phyloP scores from a whole-genome alignment of 2,329 filamentous ascomycete genomes.

The Sporothrix humicola region DNA sequence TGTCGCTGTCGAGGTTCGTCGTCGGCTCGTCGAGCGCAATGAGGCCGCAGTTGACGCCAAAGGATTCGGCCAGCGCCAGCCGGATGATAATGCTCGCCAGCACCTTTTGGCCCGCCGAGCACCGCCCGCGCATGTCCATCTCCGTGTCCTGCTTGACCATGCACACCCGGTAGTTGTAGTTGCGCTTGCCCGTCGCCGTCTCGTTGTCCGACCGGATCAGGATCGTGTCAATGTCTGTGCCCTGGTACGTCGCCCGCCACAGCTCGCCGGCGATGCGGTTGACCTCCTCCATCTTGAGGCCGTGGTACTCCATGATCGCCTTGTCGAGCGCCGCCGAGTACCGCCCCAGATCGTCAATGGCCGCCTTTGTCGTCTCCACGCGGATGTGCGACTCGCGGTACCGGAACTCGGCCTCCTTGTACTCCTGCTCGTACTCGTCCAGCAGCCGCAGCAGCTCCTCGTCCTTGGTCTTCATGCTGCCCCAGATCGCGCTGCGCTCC shows the following conservation, averaged over 20 bases:
- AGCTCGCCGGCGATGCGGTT: slow-evolving; percentile 93
- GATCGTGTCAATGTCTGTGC: slow-evolving; percentile 96
- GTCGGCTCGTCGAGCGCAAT: slow-evolving; percentile 95
- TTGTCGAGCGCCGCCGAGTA: slow-evolving; percentile 87
- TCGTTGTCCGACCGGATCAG: slow-evolving; percentile 93
- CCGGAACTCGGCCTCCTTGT: slow-evolving; percentile 77
- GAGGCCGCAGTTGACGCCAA: slow-evolving; percentile 92
- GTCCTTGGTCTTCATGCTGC: slow-evolving; percentile 82
- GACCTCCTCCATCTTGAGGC: slow-evolving; percentile 97
- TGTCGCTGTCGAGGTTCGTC: slow-evolving; percentile 93
- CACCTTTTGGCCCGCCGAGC: slow-evolving; percentile 95
- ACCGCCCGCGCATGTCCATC: slow-evolving; percentile 99
- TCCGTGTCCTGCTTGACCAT: slow-evolving; percentile 98
- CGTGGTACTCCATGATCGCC: slow-evolving; percentile 96
- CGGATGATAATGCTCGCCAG: slow-evolving; percentile 97
- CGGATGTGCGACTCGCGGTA: slow-evolving; percentile 90
- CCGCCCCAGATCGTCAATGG: slow-evolving; percentile 84
- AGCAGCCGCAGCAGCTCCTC: slow-evolving; percentile 75
- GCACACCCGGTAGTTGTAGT: slow-evolving; percentile 95
- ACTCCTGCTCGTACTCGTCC: slow-evolving; percentile 82
- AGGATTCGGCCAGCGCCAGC: slow-evolving; percentile 92
- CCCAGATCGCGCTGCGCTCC: slow-evolving; percentile 75
- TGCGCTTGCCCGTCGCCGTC: slow-evolving; percentile 60
- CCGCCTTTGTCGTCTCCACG: slow-evolving; percentile 89
- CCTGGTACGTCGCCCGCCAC: slow-evolving; percentile 97